Base-by-base conservation (phyloP, 352 stramenopile species). In the Detonula confervacea region DNA sequence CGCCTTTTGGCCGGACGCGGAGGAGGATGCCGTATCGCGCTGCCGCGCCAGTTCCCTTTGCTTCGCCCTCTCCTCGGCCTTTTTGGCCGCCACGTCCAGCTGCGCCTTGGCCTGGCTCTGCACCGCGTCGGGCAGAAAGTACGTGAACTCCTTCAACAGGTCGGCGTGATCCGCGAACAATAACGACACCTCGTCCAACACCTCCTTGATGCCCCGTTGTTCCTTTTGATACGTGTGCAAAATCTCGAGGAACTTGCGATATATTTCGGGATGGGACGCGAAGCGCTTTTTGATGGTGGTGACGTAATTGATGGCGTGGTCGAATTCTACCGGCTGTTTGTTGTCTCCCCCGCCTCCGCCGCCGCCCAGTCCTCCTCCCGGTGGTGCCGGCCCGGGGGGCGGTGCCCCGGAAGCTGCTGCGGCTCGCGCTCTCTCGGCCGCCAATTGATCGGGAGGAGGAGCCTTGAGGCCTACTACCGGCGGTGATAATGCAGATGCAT, bases 211-310 rank as follows among this genome's bases (percentile, higher is more conserved):
- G 7, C 95, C 97, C 11, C 97, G 93, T 82, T 99, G 97, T 86
- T 99, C 97, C 79, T 99, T 98, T 88, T 99, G 97, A 86, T 99
- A 99, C 16, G 97, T 99, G 89, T 99, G 97, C 57, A 99, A 81
- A 79, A 99, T 99, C 67, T 98, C 97, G 22, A 99, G 86, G 86
- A 99, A 99, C 67, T 98, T 92, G 79, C 98, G 98, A 90, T 99
- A 99, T 12, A 96, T 99, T 80, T 99, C 96, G 0, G 97, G 96
- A 72, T 99, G 96, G 73, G 97, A 93, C 0, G 96, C 94, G 82
- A 99, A 99, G 30, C 97, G 94, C 82, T 98, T 97, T 87, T 99
- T 99, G 88, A 99, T 99, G 7, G 96, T 99, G 1, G 94, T 97
- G 0, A 99, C 98, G 75, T 99, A 99, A 74, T 98, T 97, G 63